These are phyloP conservation scores for Jackrogersella multiformis DNA, from an alignment of 495 filamentous ascomycete genomes.

Conservation along the genomic window DNA sequence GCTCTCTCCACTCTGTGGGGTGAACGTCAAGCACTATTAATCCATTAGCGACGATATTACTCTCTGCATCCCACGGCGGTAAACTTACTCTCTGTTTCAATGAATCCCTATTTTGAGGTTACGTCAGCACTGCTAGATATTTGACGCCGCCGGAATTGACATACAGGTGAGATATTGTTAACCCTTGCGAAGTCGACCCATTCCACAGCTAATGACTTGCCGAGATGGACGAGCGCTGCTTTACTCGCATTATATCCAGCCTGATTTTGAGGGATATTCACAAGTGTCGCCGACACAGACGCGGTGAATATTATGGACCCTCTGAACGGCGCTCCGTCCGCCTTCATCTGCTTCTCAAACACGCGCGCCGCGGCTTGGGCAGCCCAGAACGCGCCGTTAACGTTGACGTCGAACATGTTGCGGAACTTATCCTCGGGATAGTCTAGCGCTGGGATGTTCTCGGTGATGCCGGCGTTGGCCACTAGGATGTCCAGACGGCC, in stretches of 20 bases:
- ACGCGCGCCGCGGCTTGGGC: constrained; percentile 74
- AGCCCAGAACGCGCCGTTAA: constrained; percentile 77
- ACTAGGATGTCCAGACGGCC: constrained; percentile 47
- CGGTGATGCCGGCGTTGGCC: constrained; percentile 70
- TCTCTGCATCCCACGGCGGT: not conserved
- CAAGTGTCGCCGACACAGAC: constrained; percentile 70
- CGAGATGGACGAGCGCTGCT: constrained; percentile 66
- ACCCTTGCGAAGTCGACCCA: constrained; percentile 62
- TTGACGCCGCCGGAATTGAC: constrained; percentile 18
- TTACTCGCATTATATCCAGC: constrained; percentile 70
- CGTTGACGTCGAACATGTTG: constrained; percentile 75
- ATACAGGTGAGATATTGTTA: constrained; percentile 71
- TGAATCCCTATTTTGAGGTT: constrained; percentile 30
- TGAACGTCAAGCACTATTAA: constrained; percentile 38
- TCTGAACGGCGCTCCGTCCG: constrained; percentile 62
- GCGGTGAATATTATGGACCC: constrained; percentile 66
- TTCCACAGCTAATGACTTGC: constrained; percentile 66
- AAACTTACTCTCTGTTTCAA: constrained; percentile 43
- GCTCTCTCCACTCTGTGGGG: constrained; percentile 37
- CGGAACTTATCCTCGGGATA: constrained; percentile 72
- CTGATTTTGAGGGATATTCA: constrained; percentile 72
- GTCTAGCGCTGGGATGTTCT: constrained; percentile 69
- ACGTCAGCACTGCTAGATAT: not conserved
- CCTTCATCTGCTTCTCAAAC: constrained; percentile 65
- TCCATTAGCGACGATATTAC: constrained; percentile 5